Evolutionary conservation across 805 yeast species (phyloP), one percentile per base, ranked within the genome.

Genomic region (Ogataea pignaliae): DNA sequence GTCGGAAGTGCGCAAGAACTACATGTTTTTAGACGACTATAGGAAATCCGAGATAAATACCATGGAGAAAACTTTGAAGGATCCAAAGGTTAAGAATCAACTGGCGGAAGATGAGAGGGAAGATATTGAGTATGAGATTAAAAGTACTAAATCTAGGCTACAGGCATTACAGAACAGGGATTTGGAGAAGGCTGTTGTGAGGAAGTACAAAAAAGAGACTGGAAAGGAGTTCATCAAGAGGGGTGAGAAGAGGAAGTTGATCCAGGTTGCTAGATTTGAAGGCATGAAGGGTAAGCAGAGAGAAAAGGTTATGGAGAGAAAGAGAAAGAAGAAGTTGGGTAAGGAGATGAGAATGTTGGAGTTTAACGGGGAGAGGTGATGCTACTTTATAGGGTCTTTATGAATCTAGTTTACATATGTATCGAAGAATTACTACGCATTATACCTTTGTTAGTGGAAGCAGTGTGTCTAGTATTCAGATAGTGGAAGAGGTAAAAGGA

Each of bases 401-500:
- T n/a, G n/a, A 21, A 7, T 4, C 7, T 21, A 21, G 26, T 21
- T 21, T 7, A 21, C 7, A 21, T 21, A 21, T 21, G 26, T 21
- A 21, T n/a, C n/a, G n/a, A n/a, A n/a, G n/a, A n/a, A n/a, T n/a
- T n/a, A n/a, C n/a, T n/a, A n/a, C n/a, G n/a, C n/a, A n/a, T n/a
- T n/a, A 7, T 21, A 21, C 7, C 7, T 21, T 5, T 21, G 7
- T 7, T 21, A 21, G 26, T 21, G 26, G 26, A 21, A 21, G 26
- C 26, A 21, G 26, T 4, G 7, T 21, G 26, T 21, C 26, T 21
- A 21, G 26, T 21, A 21, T 21, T 21, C 26, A 80, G 91, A 68
- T 88, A 83, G 79, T 79, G 91, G 63, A 86, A 83, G 85, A 84
- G 79, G 75, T 79, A 81, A 69, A 71, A 82, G 66, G 90, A 96